Percentiles rank a stretch among this genome's conserved stretches.
Evolutionary conservation across 768 basidiomycete genomes (phyloP).

Genomic region (Termitomyces sp.): DNA sequence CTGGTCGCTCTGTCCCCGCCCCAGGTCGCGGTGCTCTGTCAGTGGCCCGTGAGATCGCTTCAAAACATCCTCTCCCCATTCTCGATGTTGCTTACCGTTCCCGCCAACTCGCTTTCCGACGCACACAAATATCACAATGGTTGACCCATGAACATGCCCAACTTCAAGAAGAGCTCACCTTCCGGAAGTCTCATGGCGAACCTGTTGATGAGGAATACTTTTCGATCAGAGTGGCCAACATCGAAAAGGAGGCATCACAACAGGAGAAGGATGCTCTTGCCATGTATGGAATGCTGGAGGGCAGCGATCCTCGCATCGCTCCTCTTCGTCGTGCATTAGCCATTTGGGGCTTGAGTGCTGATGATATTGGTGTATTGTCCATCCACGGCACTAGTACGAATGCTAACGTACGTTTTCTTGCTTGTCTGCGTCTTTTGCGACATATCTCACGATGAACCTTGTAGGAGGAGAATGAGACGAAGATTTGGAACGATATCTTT

Average conservation of each 20-base stretch:
- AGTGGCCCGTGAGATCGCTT: conserved; percentile 79
- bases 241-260: conserved; percentile 84
- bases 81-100: conserved; percentile 86
- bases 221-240: conserved; percentile 69
- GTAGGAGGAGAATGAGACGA: conserved; percentile 95
- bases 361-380: conserved; percentile 87
- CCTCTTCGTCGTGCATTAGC: conserved; percentile 95
- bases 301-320: conserved; percentile 76
- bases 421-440: neutral
- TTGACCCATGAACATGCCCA: conserved; percentile 82
- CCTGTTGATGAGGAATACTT: conserved; percentile 63
- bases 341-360: conserved; percentile 92
- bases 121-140: conserved; percentile 94
- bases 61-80: conserved; percentile 73
- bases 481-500: conserved; percentile 95
- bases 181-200: conserved; percentile 49
- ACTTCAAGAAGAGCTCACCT: conserved; percentile 73
- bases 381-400: conserved; percentile 87
- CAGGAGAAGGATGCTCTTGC: conserved; percentile 94
- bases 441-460: conserved; percentile 4
- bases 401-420: conserved; percentile 53
- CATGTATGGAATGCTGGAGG: conserved; percentile 94
- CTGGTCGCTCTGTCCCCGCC: conserved; percentile 95
- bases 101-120: conserved; percentile 93
- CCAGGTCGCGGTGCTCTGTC: conserved; percentile 91